A percentile compares a stretch with the other conserved stretches of the same genome.
These are phyloP conservation scores for Brassica incana DNA, from an alignment of 345 rosid genomes.

Conservation along the genomic window DNA sequence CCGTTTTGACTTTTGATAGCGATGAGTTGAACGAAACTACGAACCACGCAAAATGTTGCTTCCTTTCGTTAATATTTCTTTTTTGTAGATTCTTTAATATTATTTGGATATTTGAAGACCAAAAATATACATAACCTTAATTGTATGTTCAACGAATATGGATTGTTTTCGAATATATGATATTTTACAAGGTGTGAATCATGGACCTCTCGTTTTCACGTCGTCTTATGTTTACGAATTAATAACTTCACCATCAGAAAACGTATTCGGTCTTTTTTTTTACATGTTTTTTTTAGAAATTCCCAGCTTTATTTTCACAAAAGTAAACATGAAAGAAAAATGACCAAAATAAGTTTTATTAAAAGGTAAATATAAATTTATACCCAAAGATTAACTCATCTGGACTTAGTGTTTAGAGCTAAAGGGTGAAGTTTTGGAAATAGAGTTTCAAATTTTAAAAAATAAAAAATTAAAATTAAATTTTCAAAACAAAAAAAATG, in stretches of 20 bases:
- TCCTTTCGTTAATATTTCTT: background rate
- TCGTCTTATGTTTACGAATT: conserved; percentile 16
- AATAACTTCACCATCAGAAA: conserved; percentile 16
- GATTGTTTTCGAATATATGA: background rate
- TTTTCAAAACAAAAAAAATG: too few species aligned
- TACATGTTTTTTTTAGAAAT: too few species aligned
- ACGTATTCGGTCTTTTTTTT: background rate
- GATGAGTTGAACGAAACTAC: conserved; percentile 16
- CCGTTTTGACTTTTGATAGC: conserved; percentile 30
- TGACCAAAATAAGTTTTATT: too few species aligned
- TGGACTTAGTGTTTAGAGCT: too few species aligned
- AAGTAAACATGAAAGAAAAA: too few species aligned
- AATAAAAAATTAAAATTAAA: too few species aligned
- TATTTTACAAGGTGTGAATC: background rate
- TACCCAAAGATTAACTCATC: too few species aligned
- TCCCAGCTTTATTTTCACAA: too few species aligned
- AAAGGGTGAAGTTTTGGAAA: too few species aligned
- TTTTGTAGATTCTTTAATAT: background rate
- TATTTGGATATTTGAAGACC: background rate
- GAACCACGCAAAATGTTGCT: conserved; percentile 12
- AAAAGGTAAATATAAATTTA: too few species aligned
- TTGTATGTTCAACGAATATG: background rate
- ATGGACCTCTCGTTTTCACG: conserved; percentile 14
- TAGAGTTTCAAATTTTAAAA: too few species aligned
- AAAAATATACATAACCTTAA: background rate